Base-by-base conservation (phyloP, 768 basidiomycete species). In the Xerocomus brunneocitrinus region DNA sequence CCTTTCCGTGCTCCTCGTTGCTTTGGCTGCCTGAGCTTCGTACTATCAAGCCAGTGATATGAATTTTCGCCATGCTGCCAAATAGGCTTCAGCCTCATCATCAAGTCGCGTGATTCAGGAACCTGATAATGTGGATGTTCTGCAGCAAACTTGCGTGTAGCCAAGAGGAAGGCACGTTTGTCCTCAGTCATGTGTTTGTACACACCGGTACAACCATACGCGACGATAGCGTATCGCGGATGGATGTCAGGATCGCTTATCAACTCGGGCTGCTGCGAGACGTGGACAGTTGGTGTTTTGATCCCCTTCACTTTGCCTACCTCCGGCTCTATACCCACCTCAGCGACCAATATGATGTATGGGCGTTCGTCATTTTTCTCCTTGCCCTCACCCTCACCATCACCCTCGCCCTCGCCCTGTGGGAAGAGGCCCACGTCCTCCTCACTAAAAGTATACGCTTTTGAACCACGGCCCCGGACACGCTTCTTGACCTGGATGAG, bases 71-170 rank as follows among this genome's bases (percentile, higher is more conserved):
- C 28, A 28, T 8, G 8, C 28, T 28, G 28, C 28, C 28, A 28
- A 8, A 8, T 28, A 8, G 28, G 6, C 28, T 28, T 28, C 5
- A n/a, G n/a, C n/a, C n/a, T n/a, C n/a, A n/a, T 85, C 84, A n/a
- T 8, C 36, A 36, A 36, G 12, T 36, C 36, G 16, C 5, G 36
- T 38, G 36, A 38, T 7, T 1, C 16, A n/a, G 34, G 8, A 14
- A 14, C 34, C 28, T 8, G 2, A 16, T 16, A 8, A 7, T n/a
- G 5, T n/a, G 36, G 36, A 14, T 6, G 36, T 38, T 38, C 36
- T 14, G 36, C 36, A 38, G 12, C n/a, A 7, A 38, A n/a, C 16
- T n/a, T 5, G 16, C 36, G 36, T 38, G 36, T 38, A n/a, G 16
- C 36, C 36, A 38, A 38, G 7, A 38, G 16, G 16, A 38, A 5